Base-by-base conservation (phyloP, 805 yeast genomes). In the Hanseniaspora vineae region DNA sequence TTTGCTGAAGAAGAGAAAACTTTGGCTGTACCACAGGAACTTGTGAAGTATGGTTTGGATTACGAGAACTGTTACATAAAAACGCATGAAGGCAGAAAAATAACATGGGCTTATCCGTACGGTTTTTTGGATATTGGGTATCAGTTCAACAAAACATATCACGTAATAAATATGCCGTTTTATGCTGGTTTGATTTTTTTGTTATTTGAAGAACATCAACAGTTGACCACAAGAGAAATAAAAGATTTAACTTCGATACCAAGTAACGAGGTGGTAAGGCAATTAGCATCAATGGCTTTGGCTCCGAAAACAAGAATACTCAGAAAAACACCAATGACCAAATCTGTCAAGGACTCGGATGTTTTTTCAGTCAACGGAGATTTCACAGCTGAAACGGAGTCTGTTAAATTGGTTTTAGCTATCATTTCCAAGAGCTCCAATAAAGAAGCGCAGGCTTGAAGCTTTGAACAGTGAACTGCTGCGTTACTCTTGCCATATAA, bases 51-150 rank as follows among this genome's bases (percentile, higher is more conserved):
- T 19, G 69, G 70, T 51, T 54, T 58, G 1, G 59, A 66, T 23
- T 84, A 78, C 58, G 78, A 76, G 49, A 57, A 61, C 6, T 77
- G 68, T 54, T 84, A 84, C 54, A 52, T 60, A 3, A 60, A 67
- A 2, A 65, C 71, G 40, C 80, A 78, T 55, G 70, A 65, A 46
- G 84, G 86, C 10, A 68, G 94, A 53, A 69, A 67, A 44, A 59
- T 84, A 44, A 67, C 66, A 9, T 92, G 97, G 97, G 80, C 87
- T 35, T 85, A 89, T 20, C 79, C 80, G 53, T 76, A 85, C 57
- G 95, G 96, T 6, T 77, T 85, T 6, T 80, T 86, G 50, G 97
- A 89, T 56, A 70, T 90, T 47, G 71, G 83, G 46, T 80, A 83
- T 55, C 72, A 79, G 35, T 84, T 81, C 54, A 79, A 81, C 5